phyloP scores from a whole-genome alignment of 176 grass and related monocot genomes.

The Elaeis guineensis region DNA sequence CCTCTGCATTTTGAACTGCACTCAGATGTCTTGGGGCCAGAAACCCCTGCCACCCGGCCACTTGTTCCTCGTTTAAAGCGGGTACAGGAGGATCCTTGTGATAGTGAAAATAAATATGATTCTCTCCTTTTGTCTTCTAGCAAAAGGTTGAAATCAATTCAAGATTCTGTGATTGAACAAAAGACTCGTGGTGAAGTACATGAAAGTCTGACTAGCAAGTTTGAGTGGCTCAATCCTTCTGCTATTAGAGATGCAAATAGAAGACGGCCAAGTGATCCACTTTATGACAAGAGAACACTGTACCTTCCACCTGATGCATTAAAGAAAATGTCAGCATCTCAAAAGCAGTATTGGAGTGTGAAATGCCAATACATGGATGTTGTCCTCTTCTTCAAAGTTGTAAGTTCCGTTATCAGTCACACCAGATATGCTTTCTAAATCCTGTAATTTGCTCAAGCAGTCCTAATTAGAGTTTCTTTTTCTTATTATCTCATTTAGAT shows the following conservation, averaged over 20 bases:
- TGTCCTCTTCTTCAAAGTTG: slow-evolving; percentile 96
- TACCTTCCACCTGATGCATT: slow-evolving; percentile 79
- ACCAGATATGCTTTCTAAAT: no score
- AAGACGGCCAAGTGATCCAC: slow-evolving; percentile 49
- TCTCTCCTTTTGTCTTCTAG: slow-evolving; percentile 34
- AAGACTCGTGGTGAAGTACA: slow-evolving; percentile 25
- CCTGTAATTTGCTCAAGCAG: no score
- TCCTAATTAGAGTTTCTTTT: no score
- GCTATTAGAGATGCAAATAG: slow-evolving; percentile 76
- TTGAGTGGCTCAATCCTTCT: slow-evolving; percentile 73
- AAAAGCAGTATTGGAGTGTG: slow-evolving; percentile 95
- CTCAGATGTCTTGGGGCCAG: slow-evolving; percentile 45
- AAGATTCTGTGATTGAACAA: slow-evolving; percentile 17
- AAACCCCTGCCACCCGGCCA: slow-evolving; percentile 55
- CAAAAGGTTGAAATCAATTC: slow-evolving; percentile 49
- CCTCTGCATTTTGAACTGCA: slow-evolving; percentile 36
- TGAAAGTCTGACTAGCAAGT: slow-evolving; percentile 60
- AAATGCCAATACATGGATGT: slow-evolving; percentile 93
- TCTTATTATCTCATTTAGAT: no score
- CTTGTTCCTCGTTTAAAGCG: slow-evolving; percentile 54
- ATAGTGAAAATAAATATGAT: slow-evolving; percentile 6
- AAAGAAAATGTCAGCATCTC: slow-evolving; percentile 89
- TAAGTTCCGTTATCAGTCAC: slow-evolving; percentile 24
- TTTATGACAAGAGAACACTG: slow-evolving; percentile 80
- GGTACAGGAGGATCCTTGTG: slow-evolving; percentile 46